These are phyloP conservation scores for Aegilops speltoides DNA, from an alignment of 176 grass and related monocot genomes.

Conservation along the genomic window DNA sequence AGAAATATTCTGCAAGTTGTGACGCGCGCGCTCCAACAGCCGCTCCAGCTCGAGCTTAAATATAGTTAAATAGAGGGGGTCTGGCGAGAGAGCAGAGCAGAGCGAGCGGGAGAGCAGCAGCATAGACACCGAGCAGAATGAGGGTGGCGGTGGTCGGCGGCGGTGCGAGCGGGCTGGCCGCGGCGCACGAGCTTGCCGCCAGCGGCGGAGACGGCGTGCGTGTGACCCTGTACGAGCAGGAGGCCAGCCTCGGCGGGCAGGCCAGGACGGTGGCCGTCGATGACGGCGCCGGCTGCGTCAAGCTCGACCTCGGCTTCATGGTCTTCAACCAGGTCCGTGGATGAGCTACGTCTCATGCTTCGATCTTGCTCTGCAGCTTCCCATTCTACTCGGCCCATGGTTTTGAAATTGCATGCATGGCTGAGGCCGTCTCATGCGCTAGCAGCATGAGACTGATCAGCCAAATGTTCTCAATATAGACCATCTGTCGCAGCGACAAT, in stretches of 20 bases:
- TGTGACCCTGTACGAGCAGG: not conserved
- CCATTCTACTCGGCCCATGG: not conserved
- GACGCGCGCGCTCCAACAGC: not conserved
- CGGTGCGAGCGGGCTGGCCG: not conserved
- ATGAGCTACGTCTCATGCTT: not conserved
- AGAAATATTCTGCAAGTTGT: not conserved
- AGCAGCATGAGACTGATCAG: too few relatives aligned
- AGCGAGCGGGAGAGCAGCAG: not conserved
- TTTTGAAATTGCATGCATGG: not conserved
- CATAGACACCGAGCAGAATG: not conserved
- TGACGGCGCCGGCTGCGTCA: not conserved
- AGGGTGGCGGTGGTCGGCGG: not conserved
- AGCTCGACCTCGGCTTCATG: not conserved
- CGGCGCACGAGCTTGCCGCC: not conserved
- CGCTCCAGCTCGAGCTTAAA: too few relatives aligned
- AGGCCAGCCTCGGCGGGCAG: not conserved
- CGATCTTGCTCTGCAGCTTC: not conserved
- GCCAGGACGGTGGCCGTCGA: not conserved
- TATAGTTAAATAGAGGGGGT: not conserved
- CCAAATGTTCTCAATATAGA: too few relatives aligned
- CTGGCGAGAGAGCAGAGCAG: not conserved
- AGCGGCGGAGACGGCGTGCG: not conserved
- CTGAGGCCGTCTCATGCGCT: too few relatives aligned
- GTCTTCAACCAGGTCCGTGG: not conserved
- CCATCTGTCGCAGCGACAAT: too few relatives aligned